Percentiles rank a stretch among this genome's conserved stretches.
phyloP scores from a whole-genome alignment of 108 stramenopile genomes.

The Cyclotella kingstonii region DNA sequence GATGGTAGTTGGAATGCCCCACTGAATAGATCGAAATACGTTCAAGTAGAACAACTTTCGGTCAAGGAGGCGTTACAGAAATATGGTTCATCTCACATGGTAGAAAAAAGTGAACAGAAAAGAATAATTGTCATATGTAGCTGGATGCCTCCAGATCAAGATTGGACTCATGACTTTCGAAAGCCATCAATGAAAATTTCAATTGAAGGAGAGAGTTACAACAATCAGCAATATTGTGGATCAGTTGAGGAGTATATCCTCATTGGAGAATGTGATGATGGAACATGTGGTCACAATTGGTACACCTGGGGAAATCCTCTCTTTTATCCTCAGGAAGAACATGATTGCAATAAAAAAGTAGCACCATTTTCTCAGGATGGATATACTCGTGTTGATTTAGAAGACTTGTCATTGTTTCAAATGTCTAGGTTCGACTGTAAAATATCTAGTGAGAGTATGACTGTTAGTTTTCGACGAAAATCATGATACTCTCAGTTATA shows the following conservation, averaged over 20 bases:
- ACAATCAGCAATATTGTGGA: neutral
- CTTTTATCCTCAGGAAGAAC: constrained; percentile 15
- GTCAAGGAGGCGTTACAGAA: constrained; percentile 57
- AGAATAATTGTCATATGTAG: constrained; percentile 69
- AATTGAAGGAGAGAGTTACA: neutral
- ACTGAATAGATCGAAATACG: constrained; percentile 14
- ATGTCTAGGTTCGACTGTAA: constrained; percentile 77
- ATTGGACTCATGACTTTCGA: constrained; percentile 77
- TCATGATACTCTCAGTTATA: constrained; percentile 1
- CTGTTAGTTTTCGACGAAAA: constrained; percentile 67
- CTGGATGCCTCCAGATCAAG: constrained; percentile 83
- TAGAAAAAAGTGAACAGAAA: constrained; percentile 11
- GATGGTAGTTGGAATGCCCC: constrained; percentile 75
- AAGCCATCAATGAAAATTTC: neutral
- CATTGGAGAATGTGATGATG: constrained; percentile 83
- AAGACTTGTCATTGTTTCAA: constrained; percentile 50
- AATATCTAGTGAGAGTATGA: constrained; percentile 55
- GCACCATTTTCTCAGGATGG: constrained; percentile 59
- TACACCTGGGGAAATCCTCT: constrained; percentile 74
- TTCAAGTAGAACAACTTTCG: constrained; percentile 56
- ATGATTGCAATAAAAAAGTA: neutral
- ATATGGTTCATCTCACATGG: constrained; percentile 30
- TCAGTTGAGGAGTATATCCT: constrained; percentile 77
- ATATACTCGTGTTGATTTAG: constrained; percentile 65
- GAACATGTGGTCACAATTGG: constrained; percentile 81